Conservation (phyloP, 768 basidiomycete genomes). For the Chiua virens region DNA sequence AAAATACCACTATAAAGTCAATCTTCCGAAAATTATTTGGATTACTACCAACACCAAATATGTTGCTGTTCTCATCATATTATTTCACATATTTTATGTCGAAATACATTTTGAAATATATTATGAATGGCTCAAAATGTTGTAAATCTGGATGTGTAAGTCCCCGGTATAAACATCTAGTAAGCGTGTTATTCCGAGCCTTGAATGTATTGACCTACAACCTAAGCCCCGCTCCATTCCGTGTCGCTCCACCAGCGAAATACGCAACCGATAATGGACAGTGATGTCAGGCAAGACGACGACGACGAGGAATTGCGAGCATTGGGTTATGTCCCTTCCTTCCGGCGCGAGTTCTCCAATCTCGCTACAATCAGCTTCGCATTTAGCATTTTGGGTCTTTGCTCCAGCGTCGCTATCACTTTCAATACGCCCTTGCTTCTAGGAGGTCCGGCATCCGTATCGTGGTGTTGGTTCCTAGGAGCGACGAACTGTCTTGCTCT, state of each 20-base stretch:
- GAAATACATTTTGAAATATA: no score
- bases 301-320: slow-evolving; percentile 27
- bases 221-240: neutral
- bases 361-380: slow-evolving; percentile 36
- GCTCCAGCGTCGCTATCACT: slow-evolving; percentile 38
- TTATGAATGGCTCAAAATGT: no score
- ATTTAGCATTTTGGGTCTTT: slow-evolving; percentile 37
- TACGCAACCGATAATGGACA: neutral
- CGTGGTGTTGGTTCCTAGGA: slow-evolving; percentile 38
- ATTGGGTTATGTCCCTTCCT: slow-evolving; percentile 33
- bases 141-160: no score
- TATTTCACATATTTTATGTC: no score
- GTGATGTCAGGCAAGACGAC: slow-evolving; percentile 13
- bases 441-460: slow-evolving; percentile 37
- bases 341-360: slow-evolving; percentile 45
- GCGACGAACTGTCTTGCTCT: slow-evolving; percentile 26
- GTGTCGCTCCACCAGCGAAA: slow-evolving; percentile 4
- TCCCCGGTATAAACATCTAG: no score
- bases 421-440: slow-evolving; percentile 38
- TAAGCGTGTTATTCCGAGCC: no score
- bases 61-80: no score
- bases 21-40: no score
- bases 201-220: neutral
- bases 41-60: no score
- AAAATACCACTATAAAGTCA: no score